Conservation (phyloP, 164 flowering plant genomes). For the Magnolia changhungtana region DNA sequence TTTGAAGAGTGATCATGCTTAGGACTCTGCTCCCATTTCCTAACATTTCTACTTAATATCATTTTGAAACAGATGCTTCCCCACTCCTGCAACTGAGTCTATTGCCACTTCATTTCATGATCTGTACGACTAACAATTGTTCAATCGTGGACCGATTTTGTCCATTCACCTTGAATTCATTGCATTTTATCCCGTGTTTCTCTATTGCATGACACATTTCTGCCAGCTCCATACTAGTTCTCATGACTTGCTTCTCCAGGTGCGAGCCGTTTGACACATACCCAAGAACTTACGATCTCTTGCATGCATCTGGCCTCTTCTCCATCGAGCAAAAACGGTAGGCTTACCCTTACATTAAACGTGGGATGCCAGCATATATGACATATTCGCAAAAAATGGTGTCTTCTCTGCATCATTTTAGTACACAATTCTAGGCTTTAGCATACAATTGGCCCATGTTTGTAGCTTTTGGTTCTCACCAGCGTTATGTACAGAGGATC, state of each 20-base stretch:
- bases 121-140: no score
- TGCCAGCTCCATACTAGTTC: not conserved
- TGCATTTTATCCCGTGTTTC: not conserved
- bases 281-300: slow-evolving; percentile 82
- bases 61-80: no score
- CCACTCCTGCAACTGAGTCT: no score
- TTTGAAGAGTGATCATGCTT: no score
- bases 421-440: not conserved
- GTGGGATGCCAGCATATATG: not conserved
- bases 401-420: not conserved
- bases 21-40: no score
- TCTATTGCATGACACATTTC: not conserved
- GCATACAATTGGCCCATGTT: not conserved
- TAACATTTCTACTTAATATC: no score
- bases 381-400: not conserved
- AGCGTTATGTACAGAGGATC: not conserved
- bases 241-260: slow-evolving; percentile 29
- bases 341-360: not conserved
- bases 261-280: slow-evolving; percentile 87
- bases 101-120: no score
- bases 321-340: slow-evolving; percentile 71
- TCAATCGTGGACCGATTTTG: no score
- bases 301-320: slow-evolving; percentile 76
- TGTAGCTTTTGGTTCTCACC: not conserved
- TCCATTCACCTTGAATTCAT: no score